Percentiles rank a stretch among this genome's conserved stretches.
Evolutionary conservation across 2,329 filamentous ascomycete species (phyloP).

Genomic region (Fonsecaea monophora): DNA sequence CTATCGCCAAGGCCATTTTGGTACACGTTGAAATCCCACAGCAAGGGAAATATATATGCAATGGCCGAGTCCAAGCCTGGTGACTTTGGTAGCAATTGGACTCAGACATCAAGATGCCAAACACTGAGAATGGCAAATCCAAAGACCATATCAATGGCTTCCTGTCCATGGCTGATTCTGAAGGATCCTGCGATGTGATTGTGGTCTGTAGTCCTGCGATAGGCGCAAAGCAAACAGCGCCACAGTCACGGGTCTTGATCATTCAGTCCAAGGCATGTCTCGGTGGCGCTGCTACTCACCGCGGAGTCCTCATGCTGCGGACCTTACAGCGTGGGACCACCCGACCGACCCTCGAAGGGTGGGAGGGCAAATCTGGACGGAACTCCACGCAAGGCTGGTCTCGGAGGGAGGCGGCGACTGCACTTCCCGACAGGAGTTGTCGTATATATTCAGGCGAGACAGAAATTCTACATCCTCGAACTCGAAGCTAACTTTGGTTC

Average conservation of each 20-base stretch:
- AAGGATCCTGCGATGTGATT: conserved; percentile 20
- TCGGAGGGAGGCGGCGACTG: conserved; percentile 12
- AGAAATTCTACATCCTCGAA: not conserved
- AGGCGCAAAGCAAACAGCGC: conserved; percentile 18
- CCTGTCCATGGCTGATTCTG: conserved; percentile 10
- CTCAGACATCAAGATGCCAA: conserved; percentile 7
- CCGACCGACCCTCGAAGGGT: conserved; percentile 14
- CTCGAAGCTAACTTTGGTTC: not conserved
- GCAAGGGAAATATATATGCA: not conserved
- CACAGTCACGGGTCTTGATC: conserved; percentile 15
- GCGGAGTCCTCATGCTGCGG: conserved; percentile 24
- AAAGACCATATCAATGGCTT: conserved; percentile 13
- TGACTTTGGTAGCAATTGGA: conserved; percentile 10
- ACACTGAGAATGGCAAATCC: conserved; percentile 7
- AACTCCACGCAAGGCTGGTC: conserved; percentile 21
- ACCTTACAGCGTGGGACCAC: conserved; percentile 20
- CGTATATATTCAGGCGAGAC: conserved; percentile 22
- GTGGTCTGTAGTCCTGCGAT: conserved; percentile 26
- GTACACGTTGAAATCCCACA: too few species aligned
- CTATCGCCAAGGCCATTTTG: too few species aligned
- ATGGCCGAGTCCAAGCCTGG: conserved; percentile 6
- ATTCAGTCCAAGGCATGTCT: conserved; percentile 21
- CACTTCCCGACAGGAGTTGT: conserved; percentile 19
- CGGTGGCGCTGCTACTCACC: conserved; percentile 25
- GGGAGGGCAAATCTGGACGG: conserved; percentile 21